A percentile compares a stretch with the other conserved stretches of the same genome.
These are phyloP conservation scores for Podospora tetraspora DNA, from an alignment of 495 filamentous ascomycete species.

Conservation along the genomic window DNA sequence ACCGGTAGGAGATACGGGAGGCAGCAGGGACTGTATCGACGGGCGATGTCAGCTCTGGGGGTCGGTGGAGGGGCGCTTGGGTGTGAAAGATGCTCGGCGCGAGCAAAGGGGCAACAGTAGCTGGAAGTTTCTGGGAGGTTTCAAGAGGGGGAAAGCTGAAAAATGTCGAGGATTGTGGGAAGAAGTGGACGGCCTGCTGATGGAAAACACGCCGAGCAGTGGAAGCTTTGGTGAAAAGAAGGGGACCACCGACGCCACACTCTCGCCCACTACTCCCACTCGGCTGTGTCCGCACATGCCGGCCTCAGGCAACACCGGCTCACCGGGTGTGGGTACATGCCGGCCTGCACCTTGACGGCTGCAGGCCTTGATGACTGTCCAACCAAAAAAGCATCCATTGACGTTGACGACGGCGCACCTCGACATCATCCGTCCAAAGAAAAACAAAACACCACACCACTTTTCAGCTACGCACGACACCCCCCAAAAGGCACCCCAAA, in stretches of 20 bases:
- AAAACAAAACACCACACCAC: background rate
- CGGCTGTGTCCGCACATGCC: background rate
- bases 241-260: background rate
- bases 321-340: background rate
- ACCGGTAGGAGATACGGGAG: background rate
- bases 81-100: background rate
- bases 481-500: constrained; percentile 17
- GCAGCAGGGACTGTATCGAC: background rate
- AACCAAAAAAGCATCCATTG: background rate
- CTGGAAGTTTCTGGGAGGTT: background rate
- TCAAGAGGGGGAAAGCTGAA: background rate
- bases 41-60: background rate
- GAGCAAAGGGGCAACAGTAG: background rate
- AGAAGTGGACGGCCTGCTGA: constrained; percentile 1
- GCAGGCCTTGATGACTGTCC: background rate
- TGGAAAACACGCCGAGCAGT: background rate
- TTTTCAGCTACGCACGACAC: too few species aligned
- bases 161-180: constrained; percentile 5
- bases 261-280: too few species aligned
- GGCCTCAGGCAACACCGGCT: background rate
- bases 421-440: background rate
- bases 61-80: background rate
- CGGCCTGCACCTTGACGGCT: background rate
- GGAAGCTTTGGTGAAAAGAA: background rate
- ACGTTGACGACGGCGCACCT: background rate